Conservation (phyloP, 2,329 filamentous ascomycete species). For the Ophiocordyceps camponoti-rufipedis region DNA sequence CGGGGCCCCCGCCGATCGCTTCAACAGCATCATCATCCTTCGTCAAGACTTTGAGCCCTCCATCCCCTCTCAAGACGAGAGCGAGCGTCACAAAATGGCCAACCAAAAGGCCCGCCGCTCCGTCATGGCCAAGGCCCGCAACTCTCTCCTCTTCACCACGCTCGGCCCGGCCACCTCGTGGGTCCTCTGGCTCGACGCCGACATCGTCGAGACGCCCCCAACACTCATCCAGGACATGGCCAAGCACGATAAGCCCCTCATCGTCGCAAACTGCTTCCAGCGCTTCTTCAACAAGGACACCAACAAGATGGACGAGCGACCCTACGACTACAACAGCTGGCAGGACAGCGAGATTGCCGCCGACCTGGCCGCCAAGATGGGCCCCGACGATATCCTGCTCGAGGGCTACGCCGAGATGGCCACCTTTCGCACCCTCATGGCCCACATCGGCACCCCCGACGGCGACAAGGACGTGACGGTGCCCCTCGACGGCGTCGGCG, state of each 20-base stretch:
- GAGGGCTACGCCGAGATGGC: slow-evolving; percentile 90
- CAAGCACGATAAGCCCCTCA: slow-evolving; percentile 69
- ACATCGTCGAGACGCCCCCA: slow-evolving; percentile 76
- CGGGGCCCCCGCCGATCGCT: slow-evolving; percentile 62
- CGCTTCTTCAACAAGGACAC: slow-evolving; percentile 53
- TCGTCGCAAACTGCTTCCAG: slow-evolving; percentile 94
- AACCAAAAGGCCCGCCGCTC: slow-evolving; percentile 77
- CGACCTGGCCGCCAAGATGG: slow-evolving; percentile 62
- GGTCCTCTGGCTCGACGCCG: slow-evolving; percentile 91
- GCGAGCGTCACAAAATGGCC: slow-evolving; percentile 76
- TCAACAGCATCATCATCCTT: slow-evolving; percentile 85
- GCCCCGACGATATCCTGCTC: slow-evolving; percentile 75
- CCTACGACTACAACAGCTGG: slow-evolving; percentile 98
- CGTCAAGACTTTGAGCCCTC: slow-evolving; percentile 87
- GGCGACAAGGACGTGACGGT: slow-evolving; percentile 45
- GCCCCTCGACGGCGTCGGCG: slow-evolving; percentile 79
- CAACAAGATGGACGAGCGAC: slow-evolving; percentile 53
- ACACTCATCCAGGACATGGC: slow-evolving; percentile 85
- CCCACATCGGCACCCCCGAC: slow-evolving; percentile 47
- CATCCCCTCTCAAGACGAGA: slow-evolving; percentile 62
- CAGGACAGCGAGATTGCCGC: slow-evolving; percentile 70
- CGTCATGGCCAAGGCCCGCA: slow-evolving; percentile 84
- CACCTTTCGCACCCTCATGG: slow-evolving; percentile 85
- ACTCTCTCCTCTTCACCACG: slow-evolving; percentile 88
- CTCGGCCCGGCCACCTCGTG: slow-evolving; percentile 80